Base-by-base conservation (phyloP, 2,329 filamentous ascomycete species). In the Fusarium avenaceum region DNA sequence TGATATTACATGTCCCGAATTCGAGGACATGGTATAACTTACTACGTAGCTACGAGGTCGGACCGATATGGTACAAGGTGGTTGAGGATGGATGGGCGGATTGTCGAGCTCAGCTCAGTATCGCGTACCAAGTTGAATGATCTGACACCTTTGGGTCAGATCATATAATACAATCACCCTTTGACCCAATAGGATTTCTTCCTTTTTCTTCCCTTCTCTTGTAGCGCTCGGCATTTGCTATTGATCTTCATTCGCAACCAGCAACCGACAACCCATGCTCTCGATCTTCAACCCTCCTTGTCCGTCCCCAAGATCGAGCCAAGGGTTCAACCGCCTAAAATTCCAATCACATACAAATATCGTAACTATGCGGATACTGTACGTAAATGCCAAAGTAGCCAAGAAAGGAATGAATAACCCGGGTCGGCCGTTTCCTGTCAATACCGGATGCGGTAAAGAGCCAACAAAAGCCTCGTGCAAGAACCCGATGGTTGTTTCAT, bases 201-300 rank as follows among this genome's bases (percentile, higher is more conserved):
- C 26, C 26, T 14, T 46, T 56, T 47, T 54, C 43, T 30, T 30
- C 28, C 28, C 11, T 30, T 30, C 28, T 10, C 11, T 30, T 26
- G 11, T 32, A 19, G 17, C 32, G 15, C 20, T 43, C 42, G 43
- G 39, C 32, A 38, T 33, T 56, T 38, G 50, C 42, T 45, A 39
- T 44, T 44, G 45, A 47, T 30, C 28, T 30, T 30, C 35, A 49
- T 51, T 40, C 26, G 46, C 20, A 33, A 39, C n/a, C 22, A 28
- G 15, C 38, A 47, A 20, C 30, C 26, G 22, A 61, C n/a, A 15
- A 54, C 46, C 63, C 63, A 46, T 64, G 46, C 46, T 51, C 65
- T 64, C 69, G 69, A 71, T 71, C 65, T 58, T 49, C 46, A 54
- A 35, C 26, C 43, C 55, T 67, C 69, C 69, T 53, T 70, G 69